Conservation (phyloP, 495 filamentous ascomycete species). For the Neurospora sp. region DNA sequence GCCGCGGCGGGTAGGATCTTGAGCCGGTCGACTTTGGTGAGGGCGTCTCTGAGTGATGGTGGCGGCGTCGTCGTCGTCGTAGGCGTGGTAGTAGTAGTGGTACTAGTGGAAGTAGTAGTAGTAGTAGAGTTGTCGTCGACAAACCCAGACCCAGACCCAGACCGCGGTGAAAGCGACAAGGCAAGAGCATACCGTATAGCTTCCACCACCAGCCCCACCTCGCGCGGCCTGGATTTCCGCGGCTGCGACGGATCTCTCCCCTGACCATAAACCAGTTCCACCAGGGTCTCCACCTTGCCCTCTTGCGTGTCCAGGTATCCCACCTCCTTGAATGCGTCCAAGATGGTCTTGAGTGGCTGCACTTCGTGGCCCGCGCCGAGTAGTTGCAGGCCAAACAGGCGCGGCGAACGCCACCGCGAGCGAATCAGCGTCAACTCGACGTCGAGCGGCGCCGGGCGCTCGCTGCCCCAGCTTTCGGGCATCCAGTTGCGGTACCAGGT, state of each 20-base stretch:
- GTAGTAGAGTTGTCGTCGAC: neutral
- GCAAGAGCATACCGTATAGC: neutral
- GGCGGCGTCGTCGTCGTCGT: neutral
- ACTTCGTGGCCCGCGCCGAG: neutral
- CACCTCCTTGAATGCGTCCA: neutral
- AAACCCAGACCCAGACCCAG: neutral
- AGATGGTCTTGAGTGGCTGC: neutral
- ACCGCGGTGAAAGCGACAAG: neutral
- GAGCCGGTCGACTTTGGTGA: neutral
- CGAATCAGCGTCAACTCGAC: neutral
- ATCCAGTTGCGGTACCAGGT: neutral
- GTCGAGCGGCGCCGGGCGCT: neutral
- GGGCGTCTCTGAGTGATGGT: neutral
- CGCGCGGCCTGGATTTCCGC: neutral
- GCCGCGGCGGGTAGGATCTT: neutral
- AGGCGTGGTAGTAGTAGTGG: neutral
- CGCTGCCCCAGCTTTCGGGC: neutral
- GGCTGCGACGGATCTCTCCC: neutral
- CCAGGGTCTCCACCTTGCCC: neutral
- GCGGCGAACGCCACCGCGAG: neutral
- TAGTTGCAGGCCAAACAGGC: rapidly evolving
- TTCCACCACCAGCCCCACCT: neutral
- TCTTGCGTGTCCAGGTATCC: neutral
- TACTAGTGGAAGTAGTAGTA: too few species aligned
- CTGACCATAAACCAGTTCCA: neutral